These are phyloP conservation scores for Sugiyamaella castrensis DNA, from an alignment of 1,139 yeast species.

Conservation along the genomic window DNA sequence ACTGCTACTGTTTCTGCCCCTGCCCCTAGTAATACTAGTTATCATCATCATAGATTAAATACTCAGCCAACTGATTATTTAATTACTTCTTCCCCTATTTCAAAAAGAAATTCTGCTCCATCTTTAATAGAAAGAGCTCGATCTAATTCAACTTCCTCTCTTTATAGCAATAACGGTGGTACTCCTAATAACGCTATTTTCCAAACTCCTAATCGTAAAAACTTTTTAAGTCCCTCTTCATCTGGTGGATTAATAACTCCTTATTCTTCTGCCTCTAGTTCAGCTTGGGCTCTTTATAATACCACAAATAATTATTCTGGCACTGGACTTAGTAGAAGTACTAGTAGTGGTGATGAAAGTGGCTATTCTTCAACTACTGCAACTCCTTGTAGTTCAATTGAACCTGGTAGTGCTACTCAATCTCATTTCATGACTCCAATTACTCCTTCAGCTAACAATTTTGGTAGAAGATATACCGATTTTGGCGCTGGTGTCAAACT, in stretches of 20 bases:
- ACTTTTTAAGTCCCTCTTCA: slow-evolving; percentile 3
- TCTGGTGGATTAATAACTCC: slow-evolving; percentile 15
- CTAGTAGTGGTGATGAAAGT: neutral
- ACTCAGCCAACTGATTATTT: neutral
- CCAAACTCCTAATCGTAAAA: slow-evolving; percentile 8
- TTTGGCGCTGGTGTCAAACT: slow-evolving; percentile 23
- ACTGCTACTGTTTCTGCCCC: neutral
- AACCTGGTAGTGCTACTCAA: slow-evolving; percentile 3
- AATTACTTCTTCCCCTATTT: neutral
- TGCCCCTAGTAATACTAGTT: neutral
- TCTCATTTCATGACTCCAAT: slow-evolving; percentile 20
- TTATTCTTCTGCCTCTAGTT: slow-evolving; percentile 7
- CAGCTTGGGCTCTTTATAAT: slow-evolving; percentile 10
- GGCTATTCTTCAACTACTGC: neutral
- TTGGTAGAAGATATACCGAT: slow-evolving; percentile 9
- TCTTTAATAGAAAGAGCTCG: slow-evolving; percentile 4
- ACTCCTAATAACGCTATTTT: neutral
- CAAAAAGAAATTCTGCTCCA: slow-evolving; percentile 10
- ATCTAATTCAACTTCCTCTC: slow-evolving; percentile 7
- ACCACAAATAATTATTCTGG: neutral
- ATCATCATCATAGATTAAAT: neutral
- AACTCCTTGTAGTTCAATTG: neutral
- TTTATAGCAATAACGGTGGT: neutral
- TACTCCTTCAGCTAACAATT: slow-evolving; percentile 16
- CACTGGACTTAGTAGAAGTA: neutral